A percentile compares a stretch with the other conserved stretches of the same genome.
phyloP scores from a whole-genome alignment of 805 yeast genomes.

The Zygotorulaspora chibaensis region DNA sequence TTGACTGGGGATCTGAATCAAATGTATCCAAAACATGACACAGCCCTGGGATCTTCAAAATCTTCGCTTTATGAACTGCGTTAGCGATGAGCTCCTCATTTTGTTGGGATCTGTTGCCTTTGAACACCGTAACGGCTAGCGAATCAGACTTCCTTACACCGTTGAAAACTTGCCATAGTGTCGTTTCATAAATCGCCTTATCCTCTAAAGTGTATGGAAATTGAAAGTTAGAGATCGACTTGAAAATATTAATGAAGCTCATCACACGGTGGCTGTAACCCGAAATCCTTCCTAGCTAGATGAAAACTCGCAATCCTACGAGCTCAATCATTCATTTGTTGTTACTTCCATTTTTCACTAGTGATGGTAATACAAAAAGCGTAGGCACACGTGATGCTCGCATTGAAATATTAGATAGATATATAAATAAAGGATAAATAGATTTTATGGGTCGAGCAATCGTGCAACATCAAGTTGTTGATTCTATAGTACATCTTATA shows the following conservation, averaged over 20 bases:
- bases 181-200: constrained; percentile 20
- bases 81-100: constrained; percentile 20
- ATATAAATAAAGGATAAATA: not conserved
- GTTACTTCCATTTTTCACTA: too few species aligned
- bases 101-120: constrained; percentile 16
- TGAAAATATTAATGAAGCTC: constrained; percentile 32
- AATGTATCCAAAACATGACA: constrained; percentile 28
- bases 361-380: too few species aligned
- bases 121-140: constrained; percentile 28
- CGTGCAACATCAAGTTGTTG: not conserved
- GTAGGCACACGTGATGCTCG: not conserved
- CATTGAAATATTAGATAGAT: not conserved
- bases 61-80: constrained; percentile 26
- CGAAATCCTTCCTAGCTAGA: not conserved
- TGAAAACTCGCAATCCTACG: too few species aligned
- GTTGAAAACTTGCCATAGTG: constrained; percentile 27
- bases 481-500: not conserved
- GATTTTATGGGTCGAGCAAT: not conserved
- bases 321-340: too few species aligned
- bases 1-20: constrained; percentile 25
- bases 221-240: constrained; percentile 31
- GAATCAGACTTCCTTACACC: constrained; percentile 31
- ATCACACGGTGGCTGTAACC: constrained; percentile 7
- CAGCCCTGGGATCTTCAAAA: constrained; percentile 32
- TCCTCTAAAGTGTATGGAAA: constrained; percentile 30